Evolutionary conservation across 2,329 filamentous ascomycete genomes (phyloP).

Genomic region (Aspergillus aculeatinus): DNA sequence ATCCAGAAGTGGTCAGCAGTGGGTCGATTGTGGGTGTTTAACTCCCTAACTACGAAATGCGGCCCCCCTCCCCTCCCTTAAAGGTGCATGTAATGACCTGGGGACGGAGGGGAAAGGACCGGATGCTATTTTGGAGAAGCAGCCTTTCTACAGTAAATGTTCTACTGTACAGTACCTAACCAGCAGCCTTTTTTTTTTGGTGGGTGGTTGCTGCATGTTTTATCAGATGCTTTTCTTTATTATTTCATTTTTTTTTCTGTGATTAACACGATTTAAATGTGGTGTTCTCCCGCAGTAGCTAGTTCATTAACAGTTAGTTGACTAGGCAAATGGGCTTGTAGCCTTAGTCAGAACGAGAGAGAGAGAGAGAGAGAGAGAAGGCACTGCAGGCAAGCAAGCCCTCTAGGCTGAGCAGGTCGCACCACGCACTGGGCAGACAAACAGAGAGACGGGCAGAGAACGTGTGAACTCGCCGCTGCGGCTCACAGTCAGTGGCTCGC

Average conservation of each 20-base stretch:
- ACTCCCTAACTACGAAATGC: slow-evolving; percentile 11
- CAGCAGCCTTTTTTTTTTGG: no score
- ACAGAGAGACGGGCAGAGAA: no score
- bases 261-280: not conserved
- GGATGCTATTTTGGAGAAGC: not conserved
- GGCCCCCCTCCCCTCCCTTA: slow-evolving; percentile 1
- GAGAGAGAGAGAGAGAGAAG: not conserved
- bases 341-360: not conserved
- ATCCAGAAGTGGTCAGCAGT: slow-evolving; percentile 29
- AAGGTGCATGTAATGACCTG: slow-evolving; percentile 13
- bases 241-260: not conserved
- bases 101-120: slow-evolving; percentile 1
- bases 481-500: not conserved
- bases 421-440: not conserved
- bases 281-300: not conserved
- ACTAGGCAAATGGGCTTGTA: not conserved
- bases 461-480: not conserved
- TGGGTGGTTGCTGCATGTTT: not conserved
- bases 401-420: not conserved
- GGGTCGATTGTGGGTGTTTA: slow-evolving; percentile 35
- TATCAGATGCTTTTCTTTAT: not conserved
- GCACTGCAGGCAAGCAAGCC: no score
- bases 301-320: no score
- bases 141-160: not conserved
- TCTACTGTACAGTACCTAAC: no score